These are phyloP conservation scores for Fusarium armeniacum DNA, from an alignment of 2,329 filamentous ascomycete species.

Conservation along the genomic window DNA sequence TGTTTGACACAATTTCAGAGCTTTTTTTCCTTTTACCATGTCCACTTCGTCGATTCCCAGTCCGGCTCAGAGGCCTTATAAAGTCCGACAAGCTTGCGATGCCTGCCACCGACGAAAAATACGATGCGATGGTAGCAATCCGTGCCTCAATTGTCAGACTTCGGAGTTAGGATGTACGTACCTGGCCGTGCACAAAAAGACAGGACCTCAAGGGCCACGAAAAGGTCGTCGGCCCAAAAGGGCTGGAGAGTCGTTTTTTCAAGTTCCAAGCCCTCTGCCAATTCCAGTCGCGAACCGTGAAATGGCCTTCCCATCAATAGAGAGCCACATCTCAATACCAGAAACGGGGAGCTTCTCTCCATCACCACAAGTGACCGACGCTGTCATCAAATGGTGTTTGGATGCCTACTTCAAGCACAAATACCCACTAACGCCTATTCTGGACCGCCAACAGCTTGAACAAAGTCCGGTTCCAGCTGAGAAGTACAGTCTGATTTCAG, in stretches of 20 bases:
- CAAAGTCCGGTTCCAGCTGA: constrained; percentile 31
- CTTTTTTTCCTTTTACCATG: not conserved
- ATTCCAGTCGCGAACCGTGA: not conserved
- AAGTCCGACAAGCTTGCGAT: constrained; percentile 51
- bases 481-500: constrained; percentile 48
- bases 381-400: constrained; percentile 47
- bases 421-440: constrained; percentile 54
- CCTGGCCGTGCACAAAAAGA: constrained; percentile 52
- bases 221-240: constrained; percentile 1
- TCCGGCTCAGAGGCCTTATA: not conserved
- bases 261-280: not conserved
- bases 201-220: constrained; percentile 44
- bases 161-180: constrained; percentile 48
- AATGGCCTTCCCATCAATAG: not conserved
- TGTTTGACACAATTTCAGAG: not conserved
- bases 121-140: constrained; percentile 49
- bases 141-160: constrained; percentile 49
- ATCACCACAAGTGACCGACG: constrained; percentile 19
- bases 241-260: not conserved
- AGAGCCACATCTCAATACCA: fast-evolving
- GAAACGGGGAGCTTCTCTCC: not conserved
- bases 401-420: constrained; percentile 54
- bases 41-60: not conserved
- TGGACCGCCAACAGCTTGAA: constrained; percentile 44
- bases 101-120: constrained; percentile 51